Evolutionary conservation across 805 yeast species (phyloP).

Genomic region (Monosporozyma siamensis): DNA sequence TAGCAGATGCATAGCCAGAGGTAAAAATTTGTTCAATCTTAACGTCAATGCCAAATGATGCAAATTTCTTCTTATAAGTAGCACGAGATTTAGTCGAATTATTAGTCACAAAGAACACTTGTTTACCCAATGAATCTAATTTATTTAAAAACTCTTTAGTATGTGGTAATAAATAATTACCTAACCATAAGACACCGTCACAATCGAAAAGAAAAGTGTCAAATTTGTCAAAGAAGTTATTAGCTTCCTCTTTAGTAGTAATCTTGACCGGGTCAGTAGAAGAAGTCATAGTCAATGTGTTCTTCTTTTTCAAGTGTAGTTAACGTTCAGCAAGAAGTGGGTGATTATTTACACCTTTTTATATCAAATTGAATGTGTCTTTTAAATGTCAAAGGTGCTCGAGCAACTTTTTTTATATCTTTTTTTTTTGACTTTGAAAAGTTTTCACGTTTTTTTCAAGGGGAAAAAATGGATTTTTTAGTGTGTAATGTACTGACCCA

Average conservation of each 20-base stretch:
- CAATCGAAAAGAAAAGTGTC: slow-evolving; percentile 92
- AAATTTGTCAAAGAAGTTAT: slow-evolving; percentile 48
- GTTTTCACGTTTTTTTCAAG: too few species aligned
- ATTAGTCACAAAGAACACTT: slow-evolving; percentile 84
- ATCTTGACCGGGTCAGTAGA: slow-evolving; percentile 37
- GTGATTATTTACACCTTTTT: too few species aligned
- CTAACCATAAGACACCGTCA: slow-evolving; percentile 96
- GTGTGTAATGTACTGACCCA: too few species aligned
- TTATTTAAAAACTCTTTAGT: slow-evolving; percentile 66
- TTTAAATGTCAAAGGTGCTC: too few species aligned
- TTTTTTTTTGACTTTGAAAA: too few species aligned
- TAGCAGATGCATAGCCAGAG: slow-evolving; percentile 84
- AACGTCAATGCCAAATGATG: slow-evolving; percentile 39
- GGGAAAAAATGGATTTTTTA: too few species aligned
- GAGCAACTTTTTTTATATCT: too few species aligned
- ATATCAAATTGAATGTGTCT: too few species aligned
- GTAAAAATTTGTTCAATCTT: slow-evolving; percentile 71
- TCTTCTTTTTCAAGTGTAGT: too few species aligned
- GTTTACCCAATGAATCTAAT: slow-evolving; percentile 47
- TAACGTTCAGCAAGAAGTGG: too few species aligned
- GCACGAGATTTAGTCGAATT: slow-evolving; percentile 85
- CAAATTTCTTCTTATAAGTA: slow-evolving; percentile 69
- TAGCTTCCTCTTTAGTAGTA: slow-evolving; percentile 38
- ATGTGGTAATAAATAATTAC: slow-evolving; percentile 68
- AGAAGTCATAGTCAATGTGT: too few species aligned